phyloP scores from a whole-genome alignment of 2,329 filamentous ascomycete genomes.

The Ophiocordyceps australis region DNA sequence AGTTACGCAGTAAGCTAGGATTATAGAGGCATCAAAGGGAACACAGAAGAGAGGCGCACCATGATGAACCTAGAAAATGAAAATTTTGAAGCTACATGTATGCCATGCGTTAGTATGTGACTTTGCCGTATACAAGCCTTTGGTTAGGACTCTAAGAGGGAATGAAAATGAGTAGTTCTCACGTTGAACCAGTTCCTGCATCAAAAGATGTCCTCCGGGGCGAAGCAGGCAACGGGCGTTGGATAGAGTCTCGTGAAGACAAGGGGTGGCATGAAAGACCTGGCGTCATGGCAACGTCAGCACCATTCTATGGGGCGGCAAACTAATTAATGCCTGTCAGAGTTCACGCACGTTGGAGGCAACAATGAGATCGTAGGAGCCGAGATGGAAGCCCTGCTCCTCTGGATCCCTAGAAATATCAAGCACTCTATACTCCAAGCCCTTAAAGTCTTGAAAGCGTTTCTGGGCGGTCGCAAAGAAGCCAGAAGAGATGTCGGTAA shows the following conservation, averaged over 20 bases:
- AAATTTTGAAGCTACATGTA: not conserved
- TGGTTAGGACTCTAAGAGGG: too few species aligned
- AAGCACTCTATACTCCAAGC: slow-evolving; percentile 6
- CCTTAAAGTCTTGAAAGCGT: slow-evolving; percentile 3
- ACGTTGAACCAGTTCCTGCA: slow-evolving; percentile 1
- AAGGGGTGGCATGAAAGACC: slow-evolving; percentile 2
- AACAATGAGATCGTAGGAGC: slow-evolving; percentile 2
- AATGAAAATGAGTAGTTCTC: too few species aligned
- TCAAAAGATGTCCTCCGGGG: slow-evolving; percentile 1
- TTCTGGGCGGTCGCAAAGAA: slow-evolving; percentile 8
- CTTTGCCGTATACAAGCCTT: too few species aligned
- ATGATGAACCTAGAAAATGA: not conserved
- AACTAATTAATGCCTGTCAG: too few species aligned
- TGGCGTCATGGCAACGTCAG: too few species aligned
- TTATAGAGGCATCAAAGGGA: too few species aligned
- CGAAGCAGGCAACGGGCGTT: slow-evolving; percentile 1
- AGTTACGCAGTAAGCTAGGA: too few species aligned
- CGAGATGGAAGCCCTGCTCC: slow-evolving; percentile 2
- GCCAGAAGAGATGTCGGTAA: slow-evolving; percentile 7
- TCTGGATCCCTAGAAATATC: slow-evolving; percentile 6
- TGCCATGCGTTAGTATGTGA: not conserved
- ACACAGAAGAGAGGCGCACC: not conserved
- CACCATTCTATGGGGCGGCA: too few species aligned
- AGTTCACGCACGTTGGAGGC: slow-evolving; percentile 1
- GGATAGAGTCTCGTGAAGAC: not conserved